Conservation (phyloP, 2,329 filamentous ascomycete genomes). For the Beauveria scarabaeidicola region DNA sequence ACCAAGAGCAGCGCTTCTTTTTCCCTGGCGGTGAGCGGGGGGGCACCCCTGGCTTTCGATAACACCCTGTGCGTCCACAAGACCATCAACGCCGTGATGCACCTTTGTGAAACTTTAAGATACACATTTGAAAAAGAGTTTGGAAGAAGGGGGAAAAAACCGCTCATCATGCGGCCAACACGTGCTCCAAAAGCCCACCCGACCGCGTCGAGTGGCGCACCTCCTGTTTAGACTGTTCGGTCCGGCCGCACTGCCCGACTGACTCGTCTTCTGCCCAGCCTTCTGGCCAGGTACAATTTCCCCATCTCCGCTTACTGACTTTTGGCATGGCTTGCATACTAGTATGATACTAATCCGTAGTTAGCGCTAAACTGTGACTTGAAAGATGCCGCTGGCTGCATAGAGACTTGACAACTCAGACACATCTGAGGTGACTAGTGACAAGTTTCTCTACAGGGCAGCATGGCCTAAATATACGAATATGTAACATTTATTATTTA, state of each 20-base stretch:
- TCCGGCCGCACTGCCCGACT: neutral
- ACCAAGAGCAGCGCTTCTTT: neutral
- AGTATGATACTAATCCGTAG: too few species aligned
- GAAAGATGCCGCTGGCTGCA: neutral
- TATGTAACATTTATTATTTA: too few species aligned
- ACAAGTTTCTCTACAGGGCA: too few species aligned
- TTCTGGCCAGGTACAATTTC: neutral
- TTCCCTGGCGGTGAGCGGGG: neutral
- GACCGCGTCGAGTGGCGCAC: neutral
- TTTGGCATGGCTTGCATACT: neutral
- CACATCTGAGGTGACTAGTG: neutral
- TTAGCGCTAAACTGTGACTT: neutral
- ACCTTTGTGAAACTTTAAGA: neutral
- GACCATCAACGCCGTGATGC: neutral
- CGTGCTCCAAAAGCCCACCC: neutral
- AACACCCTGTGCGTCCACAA: neutral
- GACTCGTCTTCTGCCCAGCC: neutral
- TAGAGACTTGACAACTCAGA: neutral
- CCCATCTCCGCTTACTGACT: neutral
- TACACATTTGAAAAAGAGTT: neutral
- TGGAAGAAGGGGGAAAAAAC: neutral
- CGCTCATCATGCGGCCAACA: neutral
- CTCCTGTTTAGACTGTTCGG: constrained; percentile 1
- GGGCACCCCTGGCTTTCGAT: neutral
- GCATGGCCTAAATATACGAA: too few species aligned